Conservation (phyloP, 371 early-diverging fungal species). For the Mortierella sp. region DNA sequence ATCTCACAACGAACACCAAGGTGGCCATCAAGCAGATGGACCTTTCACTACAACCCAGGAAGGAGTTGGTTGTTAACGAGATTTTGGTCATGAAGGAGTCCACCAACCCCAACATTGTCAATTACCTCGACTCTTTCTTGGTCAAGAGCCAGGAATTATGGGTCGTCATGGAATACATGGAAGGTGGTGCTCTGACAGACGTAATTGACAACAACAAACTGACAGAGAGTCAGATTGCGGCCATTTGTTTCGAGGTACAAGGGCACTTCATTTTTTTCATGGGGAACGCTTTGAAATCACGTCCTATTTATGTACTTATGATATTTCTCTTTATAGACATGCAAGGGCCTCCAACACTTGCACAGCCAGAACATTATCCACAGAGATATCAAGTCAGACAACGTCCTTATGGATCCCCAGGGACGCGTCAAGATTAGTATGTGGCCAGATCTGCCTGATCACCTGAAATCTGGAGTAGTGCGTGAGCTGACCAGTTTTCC, state of each 20-base stretch:
- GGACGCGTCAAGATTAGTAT: constrained; percentile 95
- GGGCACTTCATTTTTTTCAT: not conserved
- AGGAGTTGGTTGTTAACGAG: constrained; percentile 95
- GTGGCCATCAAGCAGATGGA: constrained; percentile 99
- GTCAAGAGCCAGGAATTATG: constrained; percentile 87
- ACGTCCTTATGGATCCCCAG: constrained; percentile 84
- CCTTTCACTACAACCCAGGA: constrained; percentile 89
- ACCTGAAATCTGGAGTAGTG: too few species aligned
- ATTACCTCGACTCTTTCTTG: constrained; percentile 91
- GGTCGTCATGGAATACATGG: constrained; percentile 99
- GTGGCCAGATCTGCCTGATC: constrained; percentile 1
- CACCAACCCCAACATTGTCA: constrained; percentile 95
- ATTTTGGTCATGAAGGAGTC: constrained; percentile 96
- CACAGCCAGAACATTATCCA: constrained; percentile 94
- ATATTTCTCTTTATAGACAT: constrained; percentile 57
- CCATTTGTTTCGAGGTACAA: constrained; percentile 85
- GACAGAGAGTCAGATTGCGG: constrained; percentile 92
- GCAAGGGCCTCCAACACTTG: constrained; percentile 91
- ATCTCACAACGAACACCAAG: constrained; percentile 70
- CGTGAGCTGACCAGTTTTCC: too few species aligned
- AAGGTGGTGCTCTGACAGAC: constrained; percentile 97
- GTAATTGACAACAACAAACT: constrained; percentile 94
- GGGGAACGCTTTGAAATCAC: not conserved
- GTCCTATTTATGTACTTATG: constrained; percentile 14
- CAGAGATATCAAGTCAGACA: constrained; percentile 98